Base-by-base conservation (phyloP, 495 filamentous ascomycete species). In the Oidiodendron maius region DNA sequence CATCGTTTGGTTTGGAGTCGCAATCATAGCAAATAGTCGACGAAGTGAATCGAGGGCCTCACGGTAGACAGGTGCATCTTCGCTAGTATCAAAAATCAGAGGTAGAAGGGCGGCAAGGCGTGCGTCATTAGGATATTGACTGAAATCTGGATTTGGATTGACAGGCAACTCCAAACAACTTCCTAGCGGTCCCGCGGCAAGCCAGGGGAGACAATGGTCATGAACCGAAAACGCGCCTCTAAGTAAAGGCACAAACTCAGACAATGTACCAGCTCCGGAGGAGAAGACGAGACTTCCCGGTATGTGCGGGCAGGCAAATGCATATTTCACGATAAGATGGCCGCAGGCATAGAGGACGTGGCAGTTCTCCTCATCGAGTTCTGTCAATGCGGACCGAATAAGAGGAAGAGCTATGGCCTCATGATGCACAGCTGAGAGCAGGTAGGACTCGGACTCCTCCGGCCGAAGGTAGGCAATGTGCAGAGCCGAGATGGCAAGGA, bases 401-500 rank as follows among this genome's bases (percentile, higher is more conserved):
- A 49, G 22, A 12, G 42, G 49, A 3, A 52, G 39, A 15, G 50
- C 50, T 9, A 37, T 25, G 25, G 18, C n/a, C 24, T 52, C 49
- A 21, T 45, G 44, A 10, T 15, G 35, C 17, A 52, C n/a, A 15
- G 50, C 50, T 4, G 42, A 32, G 11, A 1, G 21, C 17, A 41
- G 43, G n/a, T 46, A 21, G 13, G 46, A 35, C 12, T 36, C 17
- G 30, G 41, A 46, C 3, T 58, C 49, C 5, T 46, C 37, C 11
- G 58, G 62, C 5, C 60, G 44, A 47, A 11, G 64, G 36, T 15
- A 64, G 52, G 71, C 68, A 3, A 69, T 63, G 45, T 74, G 69
- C 32, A 72, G 46, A 3, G 69, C 61, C 0, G 67, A 65, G 20
- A 69, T 38, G 1, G 69, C 66, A 13, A 70, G 46, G 13, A 74